Conservation (phyloP, 352 stramenopile species). For the Pythium volutum region DNA sequence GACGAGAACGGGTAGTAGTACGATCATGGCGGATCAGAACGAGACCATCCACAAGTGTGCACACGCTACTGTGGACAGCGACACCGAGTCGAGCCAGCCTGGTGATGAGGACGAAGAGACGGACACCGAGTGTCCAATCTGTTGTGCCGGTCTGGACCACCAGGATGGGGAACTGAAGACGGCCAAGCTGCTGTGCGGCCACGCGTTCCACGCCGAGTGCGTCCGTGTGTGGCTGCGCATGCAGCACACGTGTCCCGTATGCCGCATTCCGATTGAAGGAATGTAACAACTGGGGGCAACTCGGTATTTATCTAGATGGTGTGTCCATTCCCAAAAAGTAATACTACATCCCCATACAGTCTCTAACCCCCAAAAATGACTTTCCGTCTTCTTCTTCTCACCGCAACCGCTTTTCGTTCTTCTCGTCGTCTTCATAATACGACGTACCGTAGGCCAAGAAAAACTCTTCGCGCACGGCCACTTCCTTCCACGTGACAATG, state of each 20-base stretch:
- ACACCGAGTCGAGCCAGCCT: background rate
- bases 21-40: conserved; percentile 10
- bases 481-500: conserved; percentile 88
- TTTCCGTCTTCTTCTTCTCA: conserved; percentile 6
- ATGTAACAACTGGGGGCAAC: conserved; percentile 1
- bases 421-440: conserved; percentile 86
- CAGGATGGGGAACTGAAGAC: conserved; percentile 33
- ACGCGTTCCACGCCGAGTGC: conserved; percentile 66
- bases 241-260: conserved; percentile 72
- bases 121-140: conserved; percentile 64
- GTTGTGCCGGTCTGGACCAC: conserved; percentile 37
- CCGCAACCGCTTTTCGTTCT: conserved; percentile 33
- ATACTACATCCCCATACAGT: conserved; percentile 15
- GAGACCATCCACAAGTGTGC: background rate
- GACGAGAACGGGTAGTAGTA: background rate
- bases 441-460: conserved; percentile 87
- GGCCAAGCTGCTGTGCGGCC: conserved; percentile 50
- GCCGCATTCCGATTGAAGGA: conserved; percentile 34
- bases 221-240: conserved; percentile 66
- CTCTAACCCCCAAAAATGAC: no score
- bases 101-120: conserved; percentile 25
- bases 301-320: conserved; percentile 13
- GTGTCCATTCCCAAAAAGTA: no score
- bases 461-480: conserved; percentile 80
- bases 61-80: background rate